These are phyloP conservation scores for Colletotrichum sp. DNA, from an alignment of 2,329 filamentous ascomycete species.

Conservation along the genomic window DNA sequence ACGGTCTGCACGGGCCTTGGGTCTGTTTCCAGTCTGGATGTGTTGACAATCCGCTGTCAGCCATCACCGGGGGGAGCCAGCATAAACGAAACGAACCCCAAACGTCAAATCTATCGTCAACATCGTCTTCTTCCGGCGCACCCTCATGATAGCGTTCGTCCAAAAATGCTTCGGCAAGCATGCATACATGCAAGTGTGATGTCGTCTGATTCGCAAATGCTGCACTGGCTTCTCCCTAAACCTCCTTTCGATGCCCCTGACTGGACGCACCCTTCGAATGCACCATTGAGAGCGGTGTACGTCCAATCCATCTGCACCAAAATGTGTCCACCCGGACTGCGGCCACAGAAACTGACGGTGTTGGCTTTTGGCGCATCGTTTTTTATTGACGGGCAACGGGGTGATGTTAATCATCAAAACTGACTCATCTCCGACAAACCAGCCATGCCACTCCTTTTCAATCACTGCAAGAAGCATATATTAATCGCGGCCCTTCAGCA, in stretches of 20 bases:
- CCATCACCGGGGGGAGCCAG: too few relatives aligned
- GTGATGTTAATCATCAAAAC: neutral
- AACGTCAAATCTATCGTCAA: too few relatives aligned
- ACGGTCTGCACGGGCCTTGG: too few relatives aligned
- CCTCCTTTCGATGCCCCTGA: neutral
- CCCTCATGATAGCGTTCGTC: too few relatives aligned
- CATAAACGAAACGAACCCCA: too few relatives aligned
- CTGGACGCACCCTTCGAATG: neutral
- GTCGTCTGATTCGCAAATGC: neutral
- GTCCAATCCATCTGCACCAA: neutral
- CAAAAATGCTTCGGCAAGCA: neutral
- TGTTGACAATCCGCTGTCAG: too few relatives aligned
- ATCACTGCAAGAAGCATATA: neutral
- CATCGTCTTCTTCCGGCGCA: too few relatives aligned
- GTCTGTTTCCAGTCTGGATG: neutral
- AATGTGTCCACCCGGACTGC: neutral
- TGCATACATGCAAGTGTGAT: neutral
- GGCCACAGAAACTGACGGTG: too few relatives aligned
- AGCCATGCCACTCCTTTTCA: neutral
- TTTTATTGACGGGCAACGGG: too few relatives aligned
- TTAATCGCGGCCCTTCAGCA: neutral
- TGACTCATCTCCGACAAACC: neutral
- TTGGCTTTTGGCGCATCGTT: too few relatives aligned
- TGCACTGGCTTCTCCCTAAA: neutral
- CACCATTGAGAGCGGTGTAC: too few relatives aligned